A percentile compares a stretch with the other conserved stretches of the same genome.
phyloP scores from a whole-genome alignment of 192 early-diverging fungal species.

The Powellomyces hirtus region DNA sequence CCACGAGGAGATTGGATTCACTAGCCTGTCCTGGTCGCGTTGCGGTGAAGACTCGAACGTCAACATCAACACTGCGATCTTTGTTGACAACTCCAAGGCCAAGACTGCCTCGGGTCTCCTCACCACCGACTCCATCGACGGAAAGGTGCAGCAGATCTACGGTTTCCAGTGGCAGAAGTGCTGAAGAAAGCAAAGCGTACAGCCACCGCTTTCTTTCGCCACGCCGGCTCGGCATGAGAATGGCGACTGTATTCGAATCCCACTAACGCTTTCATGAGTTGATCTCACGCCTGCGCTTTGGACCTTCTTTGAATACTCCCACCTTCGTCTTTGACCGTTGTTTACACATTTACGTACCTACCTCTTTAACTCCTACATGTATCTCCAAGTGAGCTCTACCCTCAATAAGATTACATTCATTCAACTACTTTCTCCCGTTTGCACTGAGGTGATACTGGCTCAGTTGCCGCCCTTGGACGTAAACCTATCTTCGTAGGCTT shows the following conservation, averaged over 20 bases:
- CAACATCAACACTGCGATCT: slow-evolving; percentile 33
- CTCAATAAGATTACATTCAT: too few relatives aligned
- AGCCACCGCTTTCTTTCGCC: too few relatives aligned
- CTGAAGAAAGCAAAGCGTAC: neutral
- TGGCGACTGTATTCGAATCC: too few relatives aligned
- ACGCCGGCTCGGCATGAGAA: too few relatives aligned
- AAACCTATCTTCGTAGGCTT: too few relatives aligned
- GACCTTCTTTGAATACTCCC: too few relatives aligned
- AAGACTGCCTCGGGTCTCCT: slow-evolving; percentile 11
- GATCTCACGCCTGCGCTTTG: neutral
- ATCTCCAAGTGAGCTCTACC: too few relatives aligned
- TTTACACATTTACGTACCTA: neutral
- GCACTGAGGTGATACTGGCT: too few relatives aligned
- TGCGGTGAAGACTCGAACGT: slow-evolving; percentile 18
- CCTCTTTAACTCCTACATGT: too few relatives aligned
- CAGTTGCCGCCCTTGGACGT: too few relatives aligned
- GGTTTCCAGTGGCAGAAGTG: slow-evolving; percentile 1
- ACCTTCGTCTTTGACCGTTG: neutral
- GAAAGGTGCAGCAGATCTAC: neutral
- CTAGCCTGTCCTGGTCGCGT: slow-evolving; percentile 22
- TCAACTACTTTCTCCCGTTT: too few relatives aligned
- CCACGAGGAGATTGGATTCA: slow-evolving; percentile 16
- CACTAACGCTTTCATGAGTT: too few relatives aligned
- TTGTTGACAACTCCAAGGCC: slow-evolving; percentile 22
- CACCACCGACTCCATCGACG: slow-evolving; percentile 30